phyloP scores from a whole-genome alignment of 2,329 filamentous ascomycete species.

The Aspergillus ochraceus region DNA sequence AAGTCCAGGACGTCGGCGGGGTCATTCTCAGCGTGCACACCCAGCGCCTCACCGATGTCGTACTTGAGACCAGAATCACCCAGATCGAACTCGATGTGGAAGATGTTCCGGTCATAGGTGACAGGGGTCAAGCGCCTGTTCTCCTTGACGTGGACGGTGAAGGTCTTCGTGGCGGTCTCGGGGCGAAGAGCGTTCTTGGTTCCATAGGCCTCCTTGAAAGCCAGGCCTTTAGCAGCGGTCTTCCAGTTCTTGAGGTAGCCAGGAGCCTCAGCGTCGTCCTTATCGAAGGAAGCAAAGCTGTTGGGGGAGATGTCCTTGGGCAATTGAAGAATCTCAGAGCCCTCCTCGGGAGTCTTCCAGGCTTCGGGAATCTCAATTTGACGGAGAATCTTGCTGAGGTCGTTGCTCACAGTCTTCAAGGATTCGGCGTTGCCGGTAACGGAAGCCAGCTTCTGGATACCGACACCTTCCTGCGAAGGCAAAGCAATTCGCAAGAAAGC shows the following conservation, averaged over 20 bases:
- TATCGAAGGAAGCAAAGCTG: conserved; percentile 80
- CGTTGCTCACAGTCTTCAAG: conserved; percentile 59
- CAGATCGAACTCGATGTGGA: conserved; percentile 99
- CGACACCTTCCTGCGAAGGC: conserved; percentile 62
- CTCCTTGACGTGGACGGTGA: conserved; percentile 87
- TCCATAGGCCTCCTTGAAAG: conserved; percentile 91
- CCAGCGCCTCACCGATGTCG: conserved; percentile 94
- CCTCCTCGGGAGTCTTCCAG: conserved; percentile 71
- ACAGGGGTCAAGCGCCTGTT: conserved; percentile 86
- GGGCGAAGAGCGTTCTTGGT: conserved; percentile 74
- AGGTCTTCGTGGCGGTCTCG: conserved; percentile 82
- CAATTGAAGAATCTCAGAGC: conserved; percentile 44
- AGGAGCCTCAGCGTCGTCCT: conserved; percentile 68
- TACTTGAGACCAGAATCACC: conserved; percentile 89
- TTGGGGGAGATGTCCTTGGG: conserved; percentile 68
- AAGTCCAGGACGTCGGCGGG: conserved; percentile 75
- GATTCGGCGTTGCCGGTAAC: conserved; percentile 61
- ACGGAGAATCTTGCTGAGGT: conserved; percentile 68
- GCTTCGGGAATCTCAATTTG: conserved; percentile 72
- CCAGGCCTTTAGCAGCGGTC: conserved; percentile 78
- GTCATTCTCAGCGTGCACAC: conserved; percentile 95
- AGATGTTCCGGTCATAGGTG: conserved; percentile 96
- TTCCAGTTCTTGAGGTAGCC: conserved; percentile 74
- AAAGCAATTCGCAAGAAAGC: conserved; percentile 79
- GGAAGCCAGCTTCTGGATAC: conserved; percentile 65